Percentiles rank a stretch among this genome's conserved stretches.
Evolutionary conservation across 2,329 filamentous ascomycete species (phyloP).

Genomic region (Chrysoporthe deuterocubensis): DNA sequence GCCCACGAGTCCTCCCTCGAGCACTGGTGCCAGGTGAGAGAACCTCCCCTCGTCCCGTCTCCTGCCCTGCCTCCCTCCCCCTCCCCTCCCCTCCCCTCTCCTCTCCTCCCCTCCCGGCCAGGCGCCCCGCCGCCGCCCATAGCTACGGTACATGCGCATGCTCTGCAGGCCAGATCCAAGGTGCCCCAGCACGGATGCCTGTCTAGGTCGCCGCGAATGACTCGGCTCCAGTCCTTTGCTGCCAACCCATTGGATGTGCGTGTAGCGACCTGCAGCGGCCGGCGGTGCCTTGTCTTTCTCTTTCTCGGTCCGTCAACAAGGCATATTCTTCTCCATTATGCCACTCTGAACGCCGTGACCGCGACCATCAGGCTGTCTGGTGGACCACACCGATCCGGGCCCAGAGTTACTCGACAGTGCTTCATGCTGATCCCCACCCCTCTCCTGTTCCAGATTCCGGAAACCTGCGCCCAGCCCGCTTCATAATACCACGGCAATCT

Average conservation of each 20-base stretch:
- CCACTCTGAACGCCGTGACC: neutral
- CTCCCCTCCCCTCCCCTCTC: neutral
- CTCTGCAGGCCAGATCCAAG: neutral
- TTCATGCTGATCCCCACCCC: slow-evolving; percentile 36
- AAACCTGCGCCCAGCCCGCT: slow-evolving; percentile 56
- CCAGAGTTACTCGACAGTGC: slow-evolving; percentile 31
- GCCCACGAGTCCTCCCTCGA: slow-evolving; percentile 27
- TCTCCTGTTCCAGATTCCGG: slow-evolving; percentile 48
- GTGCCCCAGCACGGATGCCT: neutral
- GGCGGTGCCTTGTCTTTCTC: neutral
- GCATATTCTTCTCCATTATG: slow-evolving; percentile 19
- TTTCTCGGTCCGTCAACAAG: neutral
- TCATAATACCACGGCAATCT: slow-evolving; percentile 47
- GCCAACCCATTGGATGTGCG: slow-evolving; percentile 7
- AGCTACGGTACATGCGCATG: neutral
- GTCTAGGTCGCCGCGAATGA: slow-evolving; percentile 11
- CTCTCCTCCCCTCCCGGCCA: neutral
- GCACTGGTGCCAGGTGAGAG: slow-evolving; percentile 33
- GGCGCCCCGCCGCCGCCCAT: too few relatives aligned
- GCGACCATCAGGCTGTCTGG: neutral
- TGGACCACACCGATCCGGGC: neutral
- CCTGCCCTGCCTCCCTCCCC: neutral
- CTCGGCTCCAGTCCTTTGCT: slow-evolving; percentile 4
- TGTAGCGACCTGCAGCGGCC: neutral
- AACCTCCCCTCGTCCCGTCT: neutral